Percentiles rank a stretch among this genome's conserved stretches.
These are phyloP conservation scores for Chaetomiaceae sp. DNA, from an alignment of 2,329 filamentous ascomycete species.

Conservation along the genomic window DNA sequence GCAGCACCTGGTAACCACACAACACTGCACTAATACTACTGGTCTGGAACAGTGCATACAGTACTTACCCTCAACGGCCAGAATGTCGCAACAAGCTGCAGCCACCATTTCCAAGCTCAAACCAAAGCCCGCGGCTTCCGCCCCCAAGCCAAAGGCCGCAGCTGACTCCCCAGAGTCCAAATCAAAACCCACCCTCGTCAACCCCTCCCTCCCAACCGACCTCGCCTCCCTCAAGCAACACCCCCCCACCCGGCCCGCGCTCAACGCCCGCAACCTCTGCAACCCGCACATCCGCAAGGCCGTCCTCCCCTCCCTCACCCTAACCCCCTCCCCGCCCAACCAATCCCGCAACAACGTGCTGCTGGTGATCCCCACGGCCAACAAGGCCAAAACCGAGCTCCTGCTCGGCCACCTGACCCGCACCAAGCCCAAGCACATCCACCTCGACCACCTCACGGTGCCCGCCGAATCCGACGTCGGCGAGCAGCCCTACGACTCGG, in stretches of 20 bases:
- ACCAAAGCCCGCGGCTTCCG: no score
- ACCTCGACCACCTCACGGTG: not conserved
- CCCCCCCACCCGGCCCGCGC: not conserved
- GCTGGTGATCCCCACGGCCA: conserved; percentile 15
- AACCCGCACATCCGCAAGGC: not conserved
- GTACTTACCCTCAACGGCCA: no score
- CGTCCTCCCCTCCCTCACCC: not conserved
- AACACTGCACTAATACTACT: no score
- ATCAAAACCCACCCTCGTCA: not conserved
- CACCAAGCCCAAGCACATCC: not conserved
- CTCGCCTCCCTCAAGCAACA: not conserved
- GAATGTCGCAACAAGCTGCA: no score
- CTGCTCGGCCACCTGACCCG: not conserved
- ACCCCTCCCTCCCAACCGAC: not conserved
- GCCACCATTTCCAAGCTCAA: no score
- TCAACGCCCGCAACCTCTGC: not conserved
- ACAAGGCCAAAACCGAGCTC: conserved; percentile 10
- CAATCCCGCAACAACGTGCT: conserved; percentile 8
- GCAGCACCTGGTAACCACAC: no score
- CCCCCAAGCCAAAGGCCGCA: no score
- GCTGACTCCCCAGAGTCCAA: not conserved
- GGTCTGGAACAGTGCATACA: no score
- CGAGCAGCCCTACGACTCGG: conserved; percentile 19
- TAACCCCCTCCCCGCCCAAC: not conserved
- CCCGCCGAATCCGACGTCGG: conserved; percentile 12